These are phyloP conservation scores for Monosporascus sp. DNA, from an alignment of 2,329 filamentous ascomycete species.

Conservation along the genomic window DNA sequence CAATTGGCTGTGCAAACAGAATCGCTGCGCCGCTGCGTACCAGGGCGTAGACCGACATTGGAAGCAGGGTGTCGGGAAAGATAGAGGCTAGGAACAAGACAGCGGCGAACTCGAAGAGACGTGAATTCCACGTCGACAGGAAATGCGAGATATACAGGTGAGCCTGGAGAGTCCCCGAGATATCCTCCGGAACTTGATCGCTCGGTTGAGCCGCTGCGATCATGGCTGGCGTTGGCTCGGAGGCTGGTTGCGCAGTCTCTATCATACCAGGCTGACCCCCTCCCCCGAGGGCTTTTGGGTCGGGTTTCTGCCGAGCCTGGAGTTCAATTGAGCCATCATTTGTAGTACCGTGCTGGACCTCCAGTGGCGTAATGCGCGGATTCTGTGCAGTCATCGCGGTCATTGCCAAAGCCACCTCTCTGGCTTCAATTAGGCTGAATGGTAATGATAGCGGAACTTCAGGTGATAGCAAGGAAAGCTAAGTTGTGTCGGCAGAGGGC, in stretches of 20 bases:
- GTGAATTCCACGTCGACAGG: constrained; percentile 60
- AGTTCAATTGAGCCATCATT: background rate
- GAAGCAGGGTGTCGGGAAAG: constrained; percentile 56
- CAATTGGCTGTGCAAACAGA: constrained; percentile 53
- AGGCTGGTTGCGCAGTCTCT: background rate
- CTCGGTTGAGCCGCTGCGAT: background rate
- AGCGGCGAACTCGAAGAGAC: constrained; percentile 58
- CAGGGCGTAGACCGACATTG: constrained; percentile 65
- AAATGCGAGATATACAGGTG: constrained; percentile 55
- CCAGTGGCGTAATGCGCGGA: background rate
- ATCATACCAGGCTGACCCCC: background rate
- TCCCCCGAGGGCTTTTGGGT: no score
- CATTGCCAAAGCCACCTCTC: background rate
- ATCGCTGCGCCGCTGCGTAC: constrained; percentile 53
- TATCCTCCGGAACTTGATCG: background rate
- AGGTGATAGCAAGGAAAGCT: no score
- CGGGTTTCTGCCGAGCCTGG: background rate
- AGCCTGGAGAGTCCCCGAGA: background rate
- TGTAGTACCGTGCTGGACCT: background rate
- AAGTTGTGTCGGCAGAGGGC: no score
- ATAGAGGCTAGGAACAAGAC: constrained; percentile 53
- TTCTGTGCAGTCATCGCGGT: background rate
- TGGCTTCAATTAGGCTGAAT: no score
- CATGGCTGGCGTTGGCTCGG: background rate
- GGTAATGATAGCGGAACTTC: no score